Conservation (phyloP, 2,329 filamentous ascomycete species). For the Plenodomus lindquistii region DNA sequence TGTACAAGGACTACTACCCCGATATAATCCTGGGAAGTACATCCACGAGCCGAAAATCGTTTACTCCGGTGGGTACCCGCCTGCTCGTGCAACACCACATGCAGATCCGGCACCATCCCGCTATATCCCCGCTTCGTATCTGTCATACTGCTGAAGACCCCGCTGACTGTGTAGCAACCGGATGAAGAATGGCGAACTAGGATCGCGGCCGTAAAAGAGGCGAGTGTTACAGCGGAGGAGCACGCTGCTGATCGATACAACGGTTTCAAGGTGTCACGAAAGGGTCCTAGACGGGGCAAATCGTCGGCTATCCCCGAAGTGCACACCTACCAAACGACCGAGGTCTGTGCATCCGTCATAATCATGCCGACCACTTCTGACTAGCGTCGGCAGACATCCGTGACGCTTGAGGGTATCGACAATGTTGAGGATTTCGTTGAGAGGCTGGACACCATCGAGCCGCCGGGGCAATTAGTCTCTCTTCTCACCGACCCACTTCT, state of each 20-base stretch:
- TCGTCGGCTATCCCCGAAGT: constrained; percentile 64
- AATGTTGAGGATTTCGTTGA: constrained; percentile 70
- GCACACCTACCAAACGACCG: constrained; percentile 73
- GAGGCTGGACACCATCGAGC: constrained; percentile 75
- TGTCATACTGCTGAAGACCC: constrained; percentile 18
- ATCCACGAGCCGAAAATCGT: constrained; percentile 48
- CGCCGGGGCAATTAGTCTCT: constrained; percentile 80
- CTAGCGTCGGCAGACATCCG: constrained; percentile 40
- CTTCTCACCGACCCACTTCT: constrained; percentile 75
- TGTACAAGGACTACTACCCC: constrained; percentile 91
- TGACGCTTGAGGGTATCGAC: constrained; percentile 74
- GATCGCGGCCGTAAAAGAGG: constrained; percentile 69
- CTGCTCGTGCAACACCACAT: constrained; percentile 16
- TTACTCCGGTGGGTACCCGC: constrained; percentile 44
- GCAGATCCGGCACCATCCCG: constrained; percentile 7
- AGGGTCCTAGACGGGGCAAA: constrained; percentile 55
- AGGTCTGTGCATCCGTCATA: constrained; percentile 47
- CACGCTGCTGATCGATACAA: constrained; percentile 49
- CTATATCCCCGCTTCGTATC: constrained; percentile 12
- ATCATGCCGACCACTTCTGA: constrained; percentile 9
- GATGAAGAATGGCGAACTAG: constrained; percentile 73
- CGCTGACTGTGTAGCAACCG: constrained; percentile 58
- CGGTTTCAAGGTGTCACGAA: constrained; percentile 66
- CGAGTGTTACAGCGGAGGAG: constrained; percentile 48
- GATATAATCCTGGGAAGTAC: constrained; percentile 80